Evolutionary conservation across 257 asterid species (phyloP), one percentile per base, ranked within the genome.

Genomic region (Scutellaria galericulata): DNA sequence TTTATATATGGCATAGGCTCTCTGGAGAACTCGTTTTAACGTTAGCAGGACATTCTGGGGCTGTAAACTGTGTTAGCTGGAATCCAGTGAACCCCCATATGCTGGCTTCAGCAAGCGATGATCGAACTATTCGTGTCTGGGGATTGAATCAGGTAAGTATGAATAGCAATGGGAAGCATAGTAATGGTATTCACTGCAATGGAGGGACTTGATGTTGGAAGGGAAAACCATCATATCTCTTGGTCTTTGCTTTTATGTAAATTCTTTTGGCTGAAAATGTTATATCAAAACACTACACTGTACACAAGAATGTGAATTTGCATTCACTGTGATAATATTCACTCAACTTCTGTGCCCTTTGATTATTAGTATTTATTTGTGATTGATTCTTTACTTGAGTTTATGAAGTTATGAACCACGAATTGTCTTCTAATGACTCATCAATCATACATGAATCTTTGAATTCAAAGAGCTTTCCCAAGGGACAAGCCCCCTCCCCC

Each of bases 31-130:
- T 86, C n/a, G 69, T 93, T 31, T 66, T 70, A 63, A 80, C 86
- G 2, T 64, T 93, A 67, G 80, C 82, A 0, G 98, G 98, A 58
- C 98, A 93, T 72, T 73, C 96, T 20, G 96, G 93, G 22, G 81
- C 91, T 1, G 95, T 93, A 4, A 93, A 90, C 84, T 87, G 96
- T 37, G 98, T 93, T 41, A 90, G 96, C 81, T 93, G 97, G 98
- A 93, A 88, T 63, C 97, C 98, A 0, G 72, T 68, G 4, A 87
- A 92, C 76, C 97, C 96, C 63, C 90, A 87, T 70, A 90, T 92
- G 91, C 81, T 92, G 74, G 97, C 96, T 20, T 90, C 97, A 39
- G 97, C 98, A 22, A 90, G 98, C 77, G 97, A 92, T 52, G 98
- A 92, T 76, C 90, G 86, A 20, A 90, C 97, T 2, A 90, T 92